A percentile compares a stretch with the other conserved stretches of the same genome.
Conservation (phyloP, 2,329 filamentous ascomycete genomes). For the Talaromyces sp. region DNA sequence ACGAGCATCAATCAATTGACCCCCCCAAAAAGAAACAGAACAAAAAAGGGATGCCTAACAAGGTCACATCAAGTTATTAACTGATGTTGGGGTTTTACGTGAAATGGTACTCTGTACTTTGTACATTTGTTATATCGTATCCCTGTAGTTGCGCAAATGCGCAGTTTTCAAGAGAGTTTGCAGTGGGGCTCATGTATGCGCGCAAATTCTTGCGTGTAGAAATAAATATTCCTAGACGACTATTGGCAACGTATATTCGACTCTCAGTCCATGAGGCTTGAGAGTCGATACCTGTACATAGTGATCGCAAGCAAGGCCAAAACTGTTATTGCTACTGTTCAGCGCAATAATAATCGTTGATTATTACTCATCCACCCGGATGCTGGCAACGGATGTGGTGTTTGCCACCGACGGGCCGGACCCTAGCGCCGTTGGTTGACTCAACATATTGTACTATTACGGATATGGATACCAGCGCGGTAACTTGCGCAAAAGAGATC, state of each 20-base stretch:
- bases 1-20: too few relatives aligned
- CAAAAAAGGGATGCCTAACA: too few relatives aligned
- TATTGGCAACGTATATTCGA: not conserved
- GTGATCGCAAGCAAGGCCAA: not conserved
- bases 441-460: not conserved
- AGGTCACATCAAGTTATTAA: too few relatives aligned
- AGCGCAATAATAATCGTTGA: not conserved
- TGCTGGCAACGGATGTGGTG: not conserved
- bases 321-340: not conserved
- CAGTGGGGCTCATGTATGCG: not conserved
- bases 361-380: not conserved
- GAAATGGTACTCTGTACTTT: too few relatives aligned
- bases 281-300: not conserved
- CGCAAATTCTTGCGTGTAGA: not conserved
- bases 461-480: not conserved
- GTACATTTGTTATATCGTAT: not conserved
- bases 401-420: not conserved
- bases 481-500: not conserved
- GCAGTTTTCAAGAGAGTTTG: not conserved
- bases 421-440: not conserved
- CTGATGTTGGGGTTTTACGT: too few relatives aligned
- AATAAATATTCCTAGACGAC: not conserved
- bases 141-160: not conserved
- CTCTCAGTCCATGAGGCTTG: not conserved
- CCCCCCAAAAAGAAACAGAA: too few relatives aligned